Evolutionary conservation across 805 yeast genomes (phyloP).

Genomic region (Saturnispora sanitii): DNA sequence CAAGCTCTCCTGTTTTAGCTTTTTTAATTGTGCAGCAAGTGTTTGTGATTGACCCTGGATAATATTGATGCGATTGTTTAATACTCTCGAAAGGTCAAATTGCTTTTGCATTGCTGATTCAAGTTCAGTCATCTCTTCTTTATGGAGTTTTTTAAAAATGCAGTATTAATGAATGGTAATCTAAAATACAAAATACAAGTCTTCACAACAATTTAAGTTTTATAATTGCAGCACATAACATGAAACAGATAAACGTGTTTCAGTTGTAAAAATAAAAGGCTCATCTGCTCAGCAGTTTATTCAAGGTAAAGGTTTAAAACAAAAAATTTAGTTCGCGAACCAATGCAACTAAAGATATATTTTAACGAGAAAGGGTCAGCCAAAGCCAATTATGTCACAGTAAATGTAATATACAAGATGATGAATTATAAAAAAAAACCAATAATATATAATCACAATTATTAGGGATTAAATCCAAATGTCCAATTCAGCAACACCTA

Average conservation of each 20-base stretch:
- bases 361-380: no score
- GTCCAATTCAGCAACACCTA: slow-evolving; percentile 25
- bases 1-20: slow-evolving; percentile 19
- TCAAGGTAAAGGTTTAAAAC: neutral
- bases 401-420: no score
- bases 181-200: neutral
- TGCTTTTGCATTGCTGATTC: slow-evolving; percentile 18
- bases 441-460: neutral
- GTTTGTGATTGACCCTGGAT: slow-evolving; percentile 22
- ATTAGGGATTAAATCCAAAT: slow-evolving; percentile 24
- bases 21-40: slow-evolving; percentile 20
- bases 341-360: no score
- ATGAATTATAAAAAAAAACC: no score
- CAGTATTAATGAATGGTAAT: neutral
- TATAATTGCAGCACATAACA: neutral
- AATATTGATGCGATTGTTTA: slow-evolving; percentile 17
- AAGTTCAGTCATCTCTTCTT: slow-evolving; percentile 5
- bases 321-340: no score
- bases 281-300: neutral
- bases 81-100: slow-evolving; percentile 16
- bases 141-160: neutral
- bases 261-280: neutral
- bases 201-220: no score
- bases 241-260: neutral
- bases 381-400: no score